A percentile compares a stretch with the other conserved stretches of the same genome.
Conservation (phyloP, 1,284 basidiomycete genomes). For the Heterobasidion irregulare region DNA sequence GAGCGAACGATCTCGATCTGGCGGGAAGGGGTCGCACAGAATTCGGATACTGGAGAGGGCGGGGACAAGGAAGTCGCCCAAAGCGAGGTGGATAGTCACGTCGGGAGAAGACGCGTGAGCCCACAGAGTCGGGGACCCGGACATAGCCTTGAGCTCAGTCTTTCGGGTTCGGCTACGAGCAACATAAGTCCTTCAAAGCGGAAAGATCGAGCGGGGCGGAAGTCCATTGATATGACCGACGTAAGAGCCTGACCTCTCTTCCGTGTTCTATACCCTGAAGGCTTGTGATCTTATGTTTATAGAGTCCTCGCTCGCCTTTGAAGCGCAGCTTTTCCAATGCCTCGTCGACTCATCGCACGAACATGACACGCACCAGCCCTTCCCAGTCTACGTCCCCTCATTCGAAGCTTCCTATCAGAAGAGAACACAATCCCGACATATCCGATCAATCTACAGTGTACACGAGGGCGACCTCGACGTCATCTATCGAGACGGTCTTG, state of each 20-base stretch:
- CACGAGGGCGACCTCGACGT: conserved; percentile 21
- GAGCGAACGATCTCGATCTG: conserved; percentile 27
- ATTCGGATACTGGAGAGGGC: conserved; percentile 8
- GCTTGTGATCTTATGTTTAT: background rate
- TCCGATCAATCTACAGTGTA: conserved; percentile 6
- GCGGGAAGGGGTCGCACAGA: conserved; percentile 26
- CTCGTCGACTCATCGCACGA: conserved; percentile 8
- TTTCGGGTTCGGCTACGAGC: background rate
- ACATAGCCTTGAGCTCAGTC: background rate
- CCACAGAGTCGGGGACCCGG: conserved; percentile 13
- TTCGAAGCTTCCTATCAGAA: background rate
- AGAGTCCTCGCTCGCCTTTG: conserved; percentile 11
- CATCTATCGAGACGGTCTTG: conserved; percentile 15
- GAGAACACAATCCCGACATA: conserved; percentile 1
- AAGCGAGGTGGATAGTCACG: conserved; percentile 14
- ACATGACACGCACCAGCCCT: conserved; percentile 1
- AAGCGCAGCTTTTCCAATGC: conserved; percentile 5
- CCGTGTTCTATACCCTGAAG: background rate
- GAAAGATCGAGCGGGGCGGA: conserved; percentile 9
- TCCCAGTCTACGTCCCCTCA: conserved; percentile 4
- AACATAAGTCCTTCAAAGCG: conserved; percentile 6
- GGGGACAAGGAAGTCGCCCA: conserved; percentile 9
- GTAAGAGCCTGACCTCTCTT: background rate
- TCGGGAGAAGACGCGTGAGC: conserved; percentile 15
- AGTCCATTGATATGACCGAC: conserved; percentile 10